phyloP scores from a whole-genome alignment of 768 basidiomycete species.

The Pleurotus djamor region DNA sequence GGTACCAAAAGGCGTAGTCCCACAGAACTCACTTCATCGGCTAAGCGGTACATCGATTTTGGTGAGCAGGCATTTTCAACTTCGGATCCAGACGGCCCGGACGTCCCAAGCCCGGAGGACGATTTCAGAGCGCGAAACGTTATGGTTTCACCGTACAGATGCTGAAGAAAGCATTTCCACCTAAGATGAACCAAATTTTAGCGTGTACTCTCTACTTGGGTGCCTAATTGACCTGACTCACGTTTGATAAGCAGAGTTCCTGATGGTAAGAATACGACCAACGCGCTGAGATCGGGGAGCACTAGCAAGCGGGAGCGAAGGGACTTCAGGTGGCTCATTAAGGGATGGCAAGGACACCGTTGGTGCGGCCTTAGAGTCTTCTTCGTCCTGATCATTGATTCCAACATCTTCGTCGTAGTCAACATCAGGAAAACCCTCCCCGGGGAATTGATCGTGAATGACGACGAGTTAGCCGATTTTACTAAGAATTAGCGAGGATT shows the following conservation, averaged over 20 bases:
- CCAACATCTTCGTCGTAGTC: background rate
- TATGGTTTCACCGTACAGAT: background rate
- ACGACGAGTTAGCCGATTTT: too few species aligned
- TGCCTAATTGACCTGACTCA: background rate
- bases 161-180: background rate
- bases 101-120: background rate
- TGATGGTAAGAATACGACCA: background rate
- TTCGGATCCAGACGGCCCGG: background rate
- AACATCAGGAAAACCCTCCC: too few species aligned
- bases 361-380: background rate
- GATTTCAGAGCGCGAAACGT: background rate
- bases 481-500: too few species aligned
- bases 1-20: background rate
- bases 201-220: background rate
- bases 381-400: too few species aligned
- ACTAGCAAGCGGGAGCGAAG: background rate
- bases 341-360: background rate
- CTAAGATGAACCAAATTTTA: background rate
- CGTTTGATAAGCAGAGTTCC: background rate
- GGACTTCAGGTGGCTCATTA: background rate
- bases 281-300: background rate
- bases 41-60: conserved; percentile 7
- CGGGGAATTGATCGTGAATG: too few species aligned
- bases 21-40: background rate
- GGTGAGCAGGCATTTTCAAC: background rate